These are phyloP conservation scores for Fusarium nelsonii DNA, from an alignment of 2,329 filamentous ascomycete genomes.

Conservation along the genomic window DNA sequence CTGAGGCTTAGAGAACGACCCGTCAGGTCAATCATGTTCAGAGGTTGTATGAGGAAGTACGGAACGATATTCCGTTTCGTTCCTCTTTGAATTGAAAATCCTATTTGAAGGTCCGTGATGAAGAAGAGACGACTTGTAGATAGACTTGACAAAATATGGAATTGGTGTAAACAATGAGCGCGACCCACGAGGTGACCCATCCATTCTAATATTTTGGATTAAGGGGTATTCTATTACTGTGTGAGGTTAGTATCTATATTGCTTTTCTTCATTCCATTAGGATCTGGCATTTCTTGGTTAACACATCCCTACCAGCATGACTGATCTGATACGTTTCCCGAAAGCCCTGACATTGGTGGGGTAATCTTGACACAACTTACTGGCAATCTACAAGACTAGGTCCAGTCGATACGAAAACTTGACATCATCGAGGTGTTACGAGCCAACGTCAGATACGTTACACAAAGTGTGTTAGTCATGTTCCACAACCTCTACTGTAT, in stretches of 20 bases:
- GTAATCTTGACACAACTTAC: conserved; percentile 19
- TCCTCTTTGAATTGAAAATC: conserved; percentile 40
- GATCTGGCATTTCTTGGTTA: not conserved
- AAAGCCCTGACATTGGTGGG: conserved; percentile 23
- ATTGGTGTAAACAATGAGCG: conserved; percentile 17
- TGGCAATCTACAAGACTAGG: conserved; percentile 5
- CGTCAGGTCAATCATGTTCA: conserved; percentile 21
- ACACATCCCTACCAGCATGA: not conserved
- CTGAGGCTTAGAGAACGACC: conserved; percentile 35
- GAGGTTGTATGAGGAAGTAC: conserved; percentile 18
- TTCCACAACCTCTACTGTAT: conserved; percentile 14
- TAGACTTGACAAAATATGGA: conserved; percentile 24
- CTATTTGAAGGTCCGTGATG: conserved; percentile 25
- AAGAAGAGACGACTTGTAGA: conserved; percentile 18
- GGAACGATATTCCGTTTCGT: conserved; percentile 10
- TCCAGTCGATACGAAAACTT: conserved; percentile 28
- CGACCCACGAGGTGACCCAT: not conserved
- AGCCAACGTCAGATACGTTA: conserved; percentile 21
- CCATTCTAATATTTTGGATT: not conserved
- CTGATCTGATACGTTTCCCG: conserved; percentile 1
- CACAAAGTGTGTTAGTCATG: conserved; percentile 6
- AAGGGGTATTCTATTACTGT: not conserved
- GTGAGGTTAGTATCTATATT: not conserved
- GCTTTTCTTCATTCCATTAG: not conserved
- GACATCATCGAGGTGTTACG: conserved; percentile 33